phyloP scores from a whole-genome alignment of 805 yeast genomes.

The Naumovozyma castellii region DNA sequence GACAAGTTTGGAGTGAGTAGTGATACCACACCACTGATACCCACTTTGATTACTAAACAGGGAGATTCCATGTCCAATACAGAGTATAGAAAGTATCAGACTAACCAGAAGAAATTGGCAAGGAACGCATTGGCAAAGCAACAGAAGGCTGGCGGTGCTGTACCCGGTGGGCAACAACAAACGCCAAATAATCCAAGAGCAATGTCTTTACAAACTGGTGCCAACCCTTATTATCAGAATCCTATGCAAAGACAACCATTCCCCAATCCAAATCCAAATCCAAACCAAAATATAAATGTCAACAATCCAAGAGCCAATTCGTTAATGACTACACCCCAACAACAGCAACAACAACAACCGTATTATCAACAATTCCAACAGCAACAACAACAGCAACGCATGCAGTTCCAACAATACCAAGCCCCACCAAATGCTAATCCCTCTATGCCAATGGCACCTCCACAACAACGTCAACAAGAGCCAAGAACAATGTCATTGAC shows the following conservation, averaged over 20 bases:
- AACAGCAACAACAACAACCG: slow-evolving; percentile 2
- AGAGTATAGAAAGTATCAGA: slow-evolving; percentile 62
- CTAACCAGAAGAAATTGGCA: slow-evolving; percentile 54
- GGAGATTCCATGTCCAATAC: slow-evolving; percentile 36
- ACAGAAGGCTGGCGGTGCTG: slow-evolving; percentile 4
- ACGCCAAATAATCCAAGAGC: slow-evolving; percentile 28
- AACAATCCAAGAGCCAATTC: slow-evolving; percentile 7
- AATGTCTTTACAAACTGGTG: slow-evolving; percentile 23
- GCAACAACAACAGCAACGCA: slow-evolving; percentile 3
- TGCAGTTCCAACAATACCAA: no score
- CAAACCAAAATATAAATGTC: background rate
- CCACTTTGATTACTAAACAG: slow-evolving; percentile 43
- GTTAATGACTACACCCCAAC: slow-evolving; percentile 1
- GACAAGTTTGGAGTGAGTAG: slow-evolving; percentile 40
- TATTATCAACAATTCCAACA: slow-evolving; percentile 5
- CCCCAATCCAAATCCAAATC: background rate
- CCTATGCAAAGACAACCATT: slow-evolving; percentile 1
- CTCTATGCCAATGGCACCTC: background rate
- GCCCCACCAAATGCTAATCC: background rate
- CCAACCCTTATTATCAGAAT: slow-evolving; percentile 3
- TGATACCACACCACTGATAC: slow-evolving; percentile 68
- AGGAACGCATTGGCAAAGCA: slow-evolving; percentile 36
- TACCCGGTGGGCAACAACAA: no score
- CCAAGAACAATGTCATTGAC: slow-evolving; percentile 7
- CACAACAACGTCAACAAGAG: slow-evolving; percentile 1